Conservation (phyloP, 768 basidiomycete genomes). For the Daedaleopsis sinensis region DNA sequence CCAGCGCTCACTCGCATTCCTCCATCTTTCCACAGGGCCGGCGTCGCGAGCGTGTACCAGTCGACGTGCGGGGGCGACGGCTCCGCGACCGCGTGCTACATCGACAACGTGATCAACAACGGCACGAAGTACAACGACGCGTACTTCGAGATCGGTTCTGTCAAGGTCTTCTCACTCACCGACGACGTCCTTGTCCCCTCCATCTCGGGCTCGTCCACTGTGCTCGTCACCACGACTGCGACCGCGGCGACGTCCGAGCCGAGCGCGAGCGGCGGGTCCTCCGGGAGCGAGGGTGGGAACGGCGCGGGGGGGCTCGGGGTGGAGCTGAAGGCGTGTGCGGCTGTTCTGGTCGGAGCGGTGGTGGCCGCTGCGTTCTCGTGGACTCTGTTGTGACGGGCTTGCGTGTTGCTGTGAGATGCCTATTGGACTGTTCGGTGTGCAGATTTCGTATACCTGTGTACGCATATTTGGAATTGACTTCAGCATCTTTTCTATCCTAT, state of each 20-base stretch:
- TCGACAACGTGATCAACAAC: constrained; percentile 52
- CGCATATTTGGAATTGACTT: too few species aligned
- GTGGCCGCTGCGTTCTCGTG: constrained; percentile 9
- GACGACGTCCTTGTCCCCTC: constrained; percentile 11
- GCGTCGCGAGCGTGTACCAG: constrained; percentile 45
- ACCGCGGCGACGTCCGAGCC: constrained; percentile 1
- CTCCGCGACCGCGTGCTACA: constrained; percentile 48
- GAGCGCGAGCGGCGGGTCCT: constrained; percentile 1
- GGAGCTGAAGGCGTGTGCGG: constrained; percentile 2
- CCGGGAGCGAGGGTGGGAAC: neutral
- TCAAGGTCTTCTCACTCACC: constrained; percentile 52
- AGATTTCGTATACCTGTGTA: too few species aligned
- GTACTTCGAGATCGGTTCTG: constrained; percentile 63
- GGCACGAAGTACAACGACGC: constrained; percentile 48
- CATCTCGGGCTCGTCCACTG: constrained; percentile 6
- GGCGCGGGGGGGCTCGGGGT: neutral
- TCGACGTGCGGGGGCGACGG: constrained; percentile 43
- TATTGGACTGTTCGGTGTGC: too few species aligned
- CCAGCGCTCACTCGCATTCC: neutral
- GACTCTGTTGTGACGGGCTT: constrained; percentile 3
- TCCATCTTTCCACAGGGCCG: constrained; percentile 53
- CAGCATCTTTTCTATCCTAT: too few species aligned
- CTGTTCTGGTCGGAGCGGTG: constrained; percentile 1
- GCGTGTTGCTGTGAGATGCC: too few species aligned
- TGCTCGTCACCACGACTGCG: constrained; percentile 15